Evolutionary conservation across 1,284 basidiomycete genomes (phyloP), one percentile per base, ranked within the genome.

Genomic region (Laetiporus sulphureus): DNA sequence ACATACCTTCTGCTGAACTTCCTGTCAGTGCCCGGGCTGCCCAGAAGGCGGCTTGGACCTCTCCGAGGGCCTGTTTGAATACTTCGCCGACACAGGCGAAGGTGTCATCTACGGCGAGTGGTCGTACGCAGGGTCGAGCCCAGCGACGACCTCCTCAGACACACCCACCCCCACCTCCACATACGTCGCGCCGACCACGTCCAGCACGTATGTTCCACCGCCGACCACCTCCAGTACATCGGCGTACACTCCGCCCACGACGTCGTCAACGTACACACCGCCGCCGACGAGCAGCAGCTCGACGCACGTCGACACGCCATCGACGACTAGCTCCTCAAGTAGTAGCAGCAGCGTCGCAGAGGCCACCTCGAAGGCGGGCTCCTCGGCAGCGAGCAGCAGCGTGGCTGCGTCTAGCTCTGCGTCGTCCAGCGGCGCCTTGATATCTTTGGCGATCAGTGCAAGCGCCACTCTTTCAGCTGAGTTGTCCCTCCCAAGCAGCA

Each of bases 21-120:
- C 15, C 18, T 8, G 6, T 11, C 36, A 85, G 76, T 91, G 87
- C 61, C 75, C 75, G 41, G 78, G 73, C 22, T 92, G 89, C 59
- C 76, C 78, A 2, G 72, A 61, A 32, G 79, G 75, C 27, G 87
- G 75, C 32, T 75, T 96, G 43, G 92, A 96, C 68, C 70, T 94
- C 47, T 85, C 86, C 19, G 59, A 62, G 10, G 73, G 79, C 39
- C 75, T 96, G 32, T 96, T 96, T 68, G 38, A 54, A 3, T 72
- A 63, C 63, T 83, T 86, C 46, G 72, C 71, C 0, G n/a, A 55
- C 20, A 55, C 65, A 46, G 50, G 53, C 36, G 54, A 40, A 0
- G 50, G 50, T 38, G 49, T 52, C 41, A 38, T 56, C 38, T 44
- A 40, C 40, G 54, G 51, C 40, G 27, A 36, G 19, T 56, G 54